Percentiles rank a stretch among this genome's conserved stretches.
Evolutionary conservation across 176 grass and related monocot genomes (phyloP).

Genomic region (Dendrocalamus sinicus): DNA sequence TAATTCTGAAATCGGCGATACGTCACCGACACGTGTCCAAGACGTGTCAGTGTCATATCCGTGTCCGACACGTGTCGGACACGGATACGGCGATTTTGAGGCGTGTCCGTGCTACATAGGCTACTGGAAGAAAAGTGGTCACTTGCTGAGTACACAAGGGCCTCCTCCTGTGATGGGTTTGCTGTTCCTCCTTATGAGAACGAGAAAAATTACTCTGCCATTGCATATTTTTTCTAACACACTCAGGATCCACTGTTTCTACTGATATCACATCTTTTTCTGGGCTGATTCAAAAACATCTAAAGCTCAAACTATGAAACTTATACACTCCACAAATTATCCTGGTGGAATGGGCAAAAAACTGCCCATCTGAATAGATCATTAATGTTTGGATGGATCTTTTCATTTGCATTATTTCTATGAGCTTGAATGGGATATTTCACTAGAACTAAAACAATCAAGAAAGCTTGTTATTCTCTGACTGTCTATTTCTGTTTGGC

Average conservation of each 20-base stretch:
- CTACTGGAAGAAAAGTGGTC: not conserved
- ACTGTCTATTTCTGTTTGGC: not conserved
- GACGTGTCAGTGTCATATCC: no score
- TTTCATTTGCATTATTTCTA: constrained; percentile 11
- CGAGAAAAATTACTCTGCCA: not conserved
- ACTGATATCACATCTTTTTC: not conserved
- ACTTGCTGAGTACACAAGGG: not conserved
- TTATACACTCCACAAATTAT: not conserved
- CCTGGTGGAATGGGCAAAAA: constrained; percentile 1
- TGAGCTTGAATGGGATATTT: constrained; percentile 18
- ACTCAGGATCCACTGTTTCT: not conserved
- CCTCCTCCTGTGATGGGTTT: not conserved
- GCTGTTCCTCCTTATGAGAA: not conserved
- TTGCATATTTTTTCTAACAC: constrained; percentile 17
- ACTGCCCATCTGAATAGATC: not conserved
- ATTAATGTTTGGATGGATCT: constrained; percentile 12
- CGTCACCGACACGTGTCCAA: no score
- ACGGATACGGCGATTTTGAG: no score
- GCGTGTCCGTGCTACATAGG: no score
- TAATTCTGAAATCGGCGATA: no score
- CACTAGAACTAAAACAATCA: not conserved
- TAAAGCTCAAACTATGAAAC: not conserved
- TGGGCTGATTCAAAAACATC: not conserved
- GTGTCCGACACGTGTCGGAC: no score
- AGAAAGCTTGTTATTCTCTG: not conserved